Evolutionary conservation across 2,329 filamentous ascomycete species (phyloP), one percentile per base, ranked within the genome.

Genomic region (Arthrobotrys megalospora): DNA sequence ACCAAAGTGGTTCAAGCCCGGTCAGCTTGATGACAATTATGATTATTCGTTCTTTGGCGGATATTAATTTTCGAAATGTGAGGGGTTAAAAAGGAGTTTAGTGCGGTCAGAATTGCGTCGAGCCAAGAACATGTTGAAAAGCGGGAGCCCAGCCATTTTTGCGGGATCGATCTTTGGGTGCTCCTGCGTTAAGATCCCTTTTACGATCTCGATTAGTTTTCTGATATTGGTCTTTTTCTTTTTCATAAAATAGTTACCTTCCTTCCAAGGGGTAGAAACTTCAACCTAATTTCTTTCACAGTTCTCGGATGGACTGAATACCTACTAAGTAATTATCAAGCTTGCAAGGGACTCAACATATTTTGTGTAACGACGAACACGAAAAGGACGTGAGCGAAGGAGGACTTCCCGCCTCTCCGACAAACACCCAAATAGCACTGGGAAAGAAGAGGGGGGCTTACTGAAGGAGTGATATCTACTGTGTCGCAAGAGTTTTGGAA

Each of bases 11-110:
- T 45, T 11, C n/a, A 28, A 36, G 10, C 3, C 47, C 16, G 48
- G 72, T 76, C 64, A 76, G 72, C 55, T 28, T 64, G 65, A 77
- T 77, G 65, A 77, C 72, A 77, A 70, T 70, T 71, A 65, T 28
- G 41, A 60, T 66, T n/a, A 16, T 76, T 60, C 24, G n/a, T 69
- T 28, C 50, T 16, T 16, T 43, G 38, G 21, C 24, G 43, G 66
- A 11, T 11, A 38, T 65, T n/a, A n/a, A n/a, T n/a, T n/a, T 48
- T 58, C 47, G 14, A 64, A 53, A 36, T 60, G n/a, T 58, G 68
- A 65, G 50, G 48, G 45, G 14, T 45, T 47, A 14, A 71, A 71
- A 65, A 70, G 47, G 45, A 32, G 72, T 32, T 32, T 58, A 63
- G 66, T 65, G 45, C 24, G 14, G 24, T 48, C 38, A 58, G 47